phyloP scores from a whole-genome alignment of 2,329 filamentous ascomycete species.

The Daldinia eschscholtzii region DNA sequence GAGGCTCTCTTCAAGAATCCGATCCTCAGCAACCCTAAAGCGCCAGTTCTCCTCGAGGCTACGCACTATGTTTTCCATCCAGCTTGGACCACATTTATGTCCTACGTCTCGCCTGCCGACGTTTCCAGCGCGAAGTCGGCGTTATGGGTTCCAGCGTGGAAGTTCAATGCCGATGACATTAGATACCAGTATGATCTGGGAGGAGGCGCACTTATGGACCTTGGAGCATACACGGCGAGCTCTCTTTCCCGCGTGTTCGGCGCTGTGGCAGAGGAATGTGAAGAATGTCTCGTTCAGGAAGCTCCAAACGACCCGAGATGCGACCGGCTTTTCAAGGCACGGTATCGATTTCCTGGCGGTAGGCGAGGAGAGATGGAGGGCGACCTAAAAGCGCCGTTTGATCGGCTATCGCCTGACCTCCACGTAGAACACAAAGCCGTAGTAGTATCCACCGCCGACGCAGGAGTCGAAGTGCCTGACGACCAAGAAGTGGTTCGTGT shows the following conservation, averaged over 20 bases:
- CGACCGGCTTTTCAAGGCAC: constrained; percentile 50
- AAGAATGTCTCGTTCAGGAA: constrained; percentile 46
- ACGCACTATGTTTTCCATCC: constrained; percentile 66
- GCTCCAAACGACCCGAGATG: constrained; percentile 45
- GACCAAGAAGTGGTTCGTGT: constrained; percentile 45
- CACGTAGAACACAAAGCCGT: constrained; percentile 44
- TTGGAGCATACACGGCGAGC: constrained; percentile 54
- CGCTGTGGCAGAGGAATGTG: constrained; percentile 51
- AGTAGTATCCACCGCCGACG: constrained; percentile 38
- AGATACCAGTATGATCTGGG: constrained; percentile 58
- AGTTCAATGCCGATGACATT: constrained; percentile 57
- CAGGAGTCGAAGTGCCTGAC: constrained; percentile 34
- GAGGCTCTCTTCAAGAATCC: constrained; percentile 58
- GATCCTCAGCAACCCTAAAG: constrained; percentile 50
- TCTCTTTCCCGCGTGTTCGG: constrained; percentile 53
- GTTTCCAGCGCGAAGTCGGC: constrained; percentile 54
- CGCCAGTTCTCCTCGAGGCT: constrained; percentile 65
- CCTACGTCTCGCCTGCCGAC: constrained; percentile 55
- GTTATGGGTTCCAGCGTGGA: constrained; percentile 50
- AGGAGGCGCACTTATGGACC: constrained; percentile 57
- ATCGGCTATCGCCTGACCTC: constrained; percentile 40
- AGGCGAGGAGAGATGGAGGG: constrained; percentile 50
- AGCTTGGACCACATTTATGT: constrained; percentile 58
- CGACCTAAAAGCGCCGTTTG: constrained; percentile 46
- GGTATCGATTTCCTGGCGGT: constrained; percentile 54